phyloP scores from a whole-genome alignment of 148 eudicot species.

The Suaeda aralocaspica region DNA sequence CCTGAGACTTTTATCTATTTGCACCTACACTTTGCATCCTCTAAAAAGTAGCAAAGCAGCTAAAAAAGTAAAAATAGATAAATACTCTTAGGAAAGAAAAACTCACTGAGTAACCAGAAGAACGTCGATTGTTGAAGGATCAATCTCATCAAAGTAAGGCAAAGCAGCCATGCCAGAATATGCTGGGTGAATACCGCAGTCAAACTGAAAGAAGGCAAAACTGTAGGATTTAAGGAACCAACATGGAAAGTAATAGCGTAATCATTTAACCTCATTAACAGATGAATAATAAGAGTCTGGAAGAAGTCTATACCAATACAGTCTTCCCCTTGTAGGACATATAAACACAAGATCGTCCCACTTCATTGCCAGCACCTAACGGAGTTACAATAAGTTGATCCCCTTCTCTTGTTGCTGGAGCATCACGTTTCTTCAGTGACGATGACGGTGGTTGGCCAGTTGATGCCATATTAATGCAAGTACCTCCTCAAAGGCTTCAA shows the following conservation, averaged over 20 bases:
- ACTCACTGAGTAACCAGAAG: conserved; percentile 88
- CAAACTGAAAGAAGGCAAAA: conserved; percentile 46
- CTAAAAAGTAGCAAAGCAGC: no score
- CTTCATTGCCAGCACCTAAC: conserved; percentile 92
- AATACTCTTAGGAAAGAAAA: conserved; percentile 4
- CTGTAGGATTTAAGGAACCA: background rate
- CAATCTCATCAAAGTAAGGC: conserved; percentile 96
- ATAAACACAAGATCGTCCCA: conserved; percentile 80
- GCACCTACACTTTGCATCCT: background rate
- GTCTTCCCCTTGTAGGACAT: conserved; percentile 90
- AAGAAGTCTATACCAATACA: conserved; percentile 47
- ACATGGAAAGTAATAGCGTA: background rate
- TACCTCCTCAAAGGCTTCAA: background rate
- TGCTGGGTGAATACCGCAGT: conserved; percentile 95
- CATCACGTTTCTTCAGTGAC: conserved; percentile 53
- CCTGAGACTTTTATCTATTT: background rate
- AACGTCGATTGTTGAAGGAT: conserved; percentile 81
- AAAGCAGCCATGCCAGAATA: conserved; percentile 93
- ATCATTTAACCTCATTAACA: background rate
- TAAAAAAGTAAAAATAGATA: background rate
- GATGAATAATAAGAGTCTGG: no score
- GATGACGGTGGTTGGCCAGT: conserved; percentile 45
- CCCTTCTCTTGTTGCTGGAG: conserved; percentile 54
- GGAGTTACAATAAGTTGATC: conserved; percentile 81
- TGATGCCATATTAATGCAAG: conserved; percentile 50